A percentile compares a stretch with the other conserved stretches of the same genome.
phyloP scores from a whole-genome alignment of 306 rosid species.

The Psophocarpus tetragonolobus region DNA sequence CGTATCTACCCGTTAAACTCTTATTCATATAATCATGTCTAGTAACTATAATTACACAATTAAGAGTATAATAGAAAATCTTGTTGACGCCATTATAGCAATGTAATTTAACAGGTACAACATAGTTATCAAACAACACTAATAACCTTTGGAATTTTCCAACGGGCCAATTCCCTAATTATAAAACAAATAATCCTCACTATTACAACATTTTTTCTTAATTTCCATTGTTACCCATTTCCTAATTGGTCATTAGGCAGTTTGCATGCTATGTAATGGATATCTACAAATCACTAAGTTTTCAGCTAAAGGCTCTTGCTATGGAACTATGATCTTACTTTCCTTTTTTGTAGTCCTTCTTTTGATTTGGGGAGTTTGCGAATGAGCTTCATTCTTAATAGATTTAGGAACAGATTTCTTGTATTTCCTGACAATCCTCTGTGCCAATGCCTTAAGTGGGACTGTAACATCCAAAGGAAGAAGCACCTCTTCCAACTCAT shows the following conservation, averaged over 20 bases:
- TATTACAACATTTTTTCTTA: neutral
- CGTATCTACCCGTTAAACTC: too few species aligned
- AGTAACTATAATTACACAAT: neutral
- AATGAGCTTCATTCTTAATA: slow-evolving; percentile 31
- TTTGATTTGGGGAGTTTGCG: slow-evolving; percentile 39
- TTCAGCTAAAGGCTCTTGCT: slow-evolving; percentile 25
- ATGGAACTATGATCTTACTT: slow-evolving; percentile 28
- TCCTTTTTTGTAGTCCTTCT: slow-evolving; percentile 39
- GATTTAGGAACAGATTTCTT: slow-evolving; percentile 46
- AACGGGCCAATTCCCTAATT: neutral
- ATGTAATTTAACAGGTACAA: slow-evolving; percentile 19
- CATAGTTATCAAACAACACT: slow-evolving; percentile 1
- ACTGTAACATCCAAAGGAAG: slow-evolving; percentile 72
- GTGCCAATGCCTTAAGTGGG: slow-evolving; percentile 66
- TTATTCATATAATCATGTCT: too few species aligned
- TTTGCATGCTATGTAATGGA: neutral
- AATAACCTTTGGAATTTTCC: slow-evolving; percentile 10
- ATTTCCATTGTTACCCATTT: slow-evolving; percentile 5
- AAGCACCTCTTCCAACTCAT: slow-evolving; percentile 69
- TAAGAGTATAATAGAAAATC: neutral
- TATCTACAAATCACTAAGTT: slow-evolving; percentile 31
- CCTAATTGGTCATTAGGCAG: slow-evolving; percentile 6
- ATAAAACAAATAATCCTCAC: slow-evolving; percentile 19
- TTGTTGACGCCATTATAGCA: neutral
- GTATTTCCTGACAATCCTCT: slow-evolving; percentile 49